Percentiles rank a stretch among this genome's conserved stretches.
These are phyloP conservation scores for Fusarium metavorans DNA, from an alignment of 2,329 filamentous ascomycete species.

Conservation along the genomic window DNA sequence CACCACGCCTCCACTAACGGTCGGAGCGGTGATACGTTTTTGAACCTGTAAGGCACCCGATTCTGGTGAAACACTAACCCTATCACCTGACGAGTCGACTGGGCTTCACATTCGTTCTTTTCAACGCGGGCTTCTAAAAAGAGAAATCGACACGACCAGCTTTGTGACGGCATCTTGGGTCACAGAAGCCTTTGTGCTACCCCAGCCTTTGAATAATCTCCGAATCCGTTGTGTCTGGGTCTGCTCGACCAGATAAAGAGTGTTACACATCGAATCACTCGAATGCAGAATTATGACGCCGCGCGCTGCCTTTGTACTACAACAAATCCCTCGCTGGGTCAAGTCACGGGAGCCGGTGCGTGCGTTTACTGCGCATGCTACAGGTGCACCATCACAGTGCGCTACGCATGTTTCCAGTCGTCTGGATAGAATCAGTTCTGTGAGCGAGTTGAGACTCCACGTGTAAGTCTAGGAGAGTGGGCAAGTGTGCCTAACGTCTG, in stretches of 20 bases:
- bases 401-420: conserved; percentile 1
- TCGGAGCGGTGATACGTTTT: not conserved
- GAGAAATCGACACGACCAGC: conserved; percentile 12
- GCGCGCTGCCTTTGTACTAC: conserved; percentile 2
- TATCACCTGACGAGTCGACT: conserved; percentile 22
- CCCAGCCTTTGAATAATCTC: conserved; percentile 35
- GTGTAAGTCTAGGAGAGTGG: conserved; percentile 33
- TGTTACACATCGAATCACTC: conserved; percentile 13
- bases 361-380: conserved; percentile 8
- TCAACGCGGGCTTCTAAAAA: conserved; percentile 18
- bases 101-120: conserved; percentile 27
- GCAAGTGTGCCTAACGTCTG: conserved; percentile 31
- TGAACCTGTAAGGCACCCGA: conserved; percentile 40
- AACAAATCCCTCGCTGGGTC: not conserved
- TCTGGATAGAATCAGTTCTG: conserved; percentile 24
- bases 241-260: conserved; percentile 1
- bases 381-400: not conserved
- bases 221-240: conserved; percentile 17
- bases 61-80: conserved; percentile 27
- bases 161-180: conserved; percentile 18
- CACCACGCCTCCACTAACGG: conserved; percentile 7
- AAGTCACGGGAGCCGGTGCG: conserved; percentile 13
- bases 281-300: conserved; percentile 7
- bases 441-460: conserved; percentile 32
- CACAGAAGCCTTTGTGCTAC: conserved; percentile 25